Base-by-base conservation (phyloP, 257 asterid genomes). In the Salvia rosmarinus region DNA sequence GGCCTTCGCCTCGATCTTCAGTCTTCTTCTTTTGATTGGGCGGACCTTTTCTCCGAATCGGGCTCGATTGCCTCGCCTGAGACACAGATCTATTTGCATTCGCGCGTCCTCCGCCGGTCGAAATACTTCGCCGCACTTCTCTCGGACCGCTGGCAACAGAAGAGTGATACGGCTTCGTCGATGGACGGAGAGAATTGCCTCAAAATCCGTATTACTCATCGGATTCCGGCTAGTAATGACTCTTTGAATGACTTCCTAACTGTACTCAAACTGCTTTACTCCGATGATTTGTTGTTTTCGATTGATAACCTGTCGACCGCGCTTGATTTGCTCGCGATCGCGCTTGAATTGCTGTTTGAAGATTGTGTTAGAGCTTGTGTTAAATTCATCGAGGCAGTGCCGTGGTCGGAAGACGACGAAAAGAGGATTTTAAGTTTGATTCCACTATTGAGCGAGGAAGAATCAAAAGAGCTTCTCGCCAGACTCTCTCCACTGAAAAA, bases 331-430 rank as follows among this genome's bases (percentile, higher is more conserved):
- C 87, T 94, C 16, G 93, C 92, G 0, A 81, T 94, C n/a, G 97
- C 99, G 47, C 84, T 89, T 5, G 86, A 94, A 63, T 79, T 91
- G 75, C 83, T 94, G 46, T 91, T 94, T 60, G 99, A 94, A 81
- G 99, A 94, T 52, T 94, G 97, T 68, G 83, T 91, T 37, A 85
- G 65, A 72, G 96, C 95, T 0, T 94, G 96, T 58, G 81, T 94
- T 13, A 76, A 57, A 52, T 88, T 86, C 79, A 87, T 94, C 0
- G 99, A 94, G 89, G 96, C 95, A 13, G 96, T 94, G 55, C 99
- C 99, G 2, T 94, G 99, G 99, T 82, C 96, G 3, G 96, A 94
- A 64, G 97, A 94, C 7, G 97, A 94, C 76, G 99, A 91, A 65
- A 81, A 61, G 43, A 85, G 76, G 76, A 70, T 94, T 14, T 20